phyloP scores from a whole-genome alignment of 2,329 filamentous ascomycete genomes.

The Alternaria brassicae region DNA sequence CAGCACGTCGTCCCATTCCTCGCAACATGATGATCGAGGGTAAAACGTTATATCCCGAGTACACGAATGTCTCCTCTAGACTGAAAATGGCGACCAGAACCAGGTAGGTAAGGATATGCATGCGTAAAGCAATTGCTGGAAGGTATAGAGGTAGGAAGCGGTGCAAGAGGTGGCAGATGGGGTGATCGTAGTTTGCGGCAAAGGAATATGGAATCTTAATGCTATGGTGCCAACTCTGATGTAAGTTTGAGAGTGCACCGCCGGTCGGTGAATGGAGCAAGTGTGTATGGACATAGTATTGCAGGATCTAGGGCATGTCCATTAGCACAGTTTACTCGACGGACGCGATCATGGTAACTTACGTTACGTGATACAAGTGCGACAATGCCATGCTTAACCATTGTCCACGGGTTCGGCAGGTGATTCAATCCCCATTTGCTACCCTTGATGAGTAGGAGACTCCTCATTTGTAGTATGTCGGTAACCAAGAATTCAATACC shows the following conservation, averaged over 20 bases:
- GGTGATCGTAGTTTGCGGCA: slow-evolving; percentile 72
- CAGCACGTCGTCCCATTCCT: slow-evolving; percentile 64
- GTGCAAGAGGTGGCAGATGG: slow-evolving; percentile 67
- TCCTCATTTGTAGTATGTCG: slow-evolving; percentile 60
- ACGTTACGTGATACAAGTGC: slow-evolving; percentile 66
- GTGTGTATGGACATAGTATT: slow-evolving; percentile 77
- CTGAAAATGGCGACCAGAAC: slow-evolving; percentile 69
- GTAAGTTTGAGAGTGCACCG: slow-evolving; percentile 47
- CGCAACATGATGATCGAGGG: slow-evolving; percentile 64
- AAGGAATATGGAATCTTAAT: slow-evolving; percentile 67
- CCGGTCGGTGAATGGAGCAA: slow-evolving; percentile 65
- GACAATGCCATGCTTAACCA: slow-evolving; percentile 62
- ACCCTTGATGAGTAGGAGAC: slow-evolving; percentile 65
- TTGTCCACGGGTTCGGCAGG: slow-evolving; percentile 68
- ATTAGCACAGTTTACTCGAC: slow-evolving; percentile 18
- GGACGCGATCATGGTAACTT: slow-evolving; percentile 25
- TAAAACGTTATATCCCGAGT: slow-evolving; percentile 71
- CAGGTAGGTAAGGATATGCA: slow-evolving; percentile 76
- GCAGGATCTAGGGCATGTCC: slow-evolving; percentile 58
- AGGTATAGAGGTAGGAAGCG: slow-evolving; percentile 71
- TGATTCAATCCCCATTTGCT: slow-evolving; percentile 66
- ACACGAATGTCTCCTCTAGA: slow-evolving; percentile 70
- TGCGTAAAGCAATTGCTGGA: slow-evolving; percentile 68
- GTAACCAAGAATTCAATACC: slow-evolving; percentile 63
- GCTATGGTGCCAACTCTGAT: slow-evolving; percentile 66